phyloP scores from a whole-genome alignment of 805 yeast genomes.

The Metschnikowia sp. region DNA sequence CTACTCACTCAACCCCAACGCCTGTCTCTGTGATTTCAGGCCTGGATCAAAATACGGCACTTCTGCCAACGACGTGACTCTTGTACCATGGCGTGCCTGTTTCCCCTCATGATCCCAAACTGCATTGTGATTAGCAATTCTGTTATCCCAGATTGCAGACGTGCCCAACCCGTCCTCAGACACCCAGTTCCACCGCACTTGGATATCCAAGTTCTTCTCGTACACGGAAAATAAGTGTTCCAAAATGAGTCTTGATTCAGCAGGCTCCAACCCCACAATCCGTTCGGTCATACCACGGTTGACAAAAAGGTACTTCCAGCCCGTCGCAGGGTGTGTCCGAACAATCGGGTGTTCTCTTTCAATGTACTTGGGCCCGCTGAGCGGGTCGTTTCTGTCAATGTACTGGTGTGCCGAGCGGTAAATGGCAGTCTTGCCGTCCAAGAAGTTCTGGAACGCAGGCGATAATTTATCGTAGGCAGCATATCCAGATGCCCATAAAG shows the following conservation, averaged over 20 bases:
- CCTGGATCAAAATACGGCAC: slow-evolving; percentile 46
- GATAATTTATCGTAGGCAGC: slow-evolving; percentile 54
- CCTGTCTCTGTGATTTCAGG: slow-evolving; percentile 50
- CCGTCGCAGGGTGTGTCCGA: slow-evolving; percentile 29
- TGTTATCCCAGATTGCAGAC: slow-evolving; percentile 57
- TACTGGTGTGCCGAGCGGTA: slow-evolving; percentile 37
- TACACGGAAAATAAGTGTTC: slow-evolving; percentile 6
- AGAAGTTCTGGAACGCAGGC: slow-evolving; percentile 44
- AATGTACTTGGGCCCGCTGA: slow-evolving; percentile 24
- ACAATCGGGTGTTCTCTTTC: slow-evolving; percentile 27
- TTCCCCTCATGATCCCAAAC: slow-evolving; percentile 47
- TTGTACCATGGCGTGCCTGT: slow-evolving; percentile 34
- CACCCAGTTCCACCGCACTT: slow-evolving; percentile 20
- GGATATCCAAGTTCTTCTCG: slow-evolving; percentile 45
- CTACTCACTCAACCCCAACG: slow-evolving; percentile 32
- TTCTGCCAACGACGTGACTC: slow-evolving; percentile 49
- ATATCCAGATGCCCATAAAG: slow-evolving; percentile 52
- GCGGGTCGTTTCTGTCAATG: slow-evolving; percentile 29
- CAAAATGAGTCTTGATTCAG: slow-evolving; percentile 15
- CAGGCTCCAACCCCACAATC: slow-evolving; percentile 26
- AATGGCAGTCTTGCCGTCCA: slow-evolving; percentile 50
- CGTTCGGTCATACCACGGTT: slow-evolving; percentile 25
- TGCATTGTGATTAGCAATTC: slow-evolving; percentile 50
- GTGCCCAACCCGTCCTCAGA: slow-evolving; percentile 38
- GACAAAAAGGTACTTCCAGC: slow-evolving; percentile 26